These are phyloP conservation scores for Fraxinus latifolia DNA, from an alignment of 305 asterid genomes.

Conservation along the genomic window DNA sequence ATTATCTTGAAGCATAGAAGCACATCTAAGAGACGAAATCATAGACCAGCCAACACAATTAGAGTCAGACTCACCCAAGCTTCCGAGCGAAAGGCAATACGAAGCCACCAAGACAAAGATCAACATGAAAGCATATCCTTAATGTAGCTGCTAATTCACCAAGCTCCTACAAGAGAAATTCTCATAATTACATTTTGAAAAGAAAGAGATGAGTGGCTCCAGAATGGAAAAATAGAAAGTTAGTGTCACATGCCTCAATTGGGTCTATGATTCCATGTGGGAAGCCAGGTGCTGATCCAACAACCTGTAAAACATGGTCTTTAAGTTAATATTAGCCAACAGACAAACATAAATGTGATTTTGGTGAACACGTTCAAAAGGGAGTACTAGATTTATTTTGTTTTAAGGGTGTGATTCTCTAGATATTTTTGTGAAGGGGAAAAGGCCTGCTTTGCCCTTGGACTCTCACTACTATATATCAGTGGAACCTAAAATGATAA, in stretches of 20 bases:
- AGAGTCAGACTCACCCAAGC: conserved; percentile 67
- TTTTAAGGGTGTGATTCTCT: neutral
- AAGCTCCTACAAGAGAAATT: conserved; percentile 61
- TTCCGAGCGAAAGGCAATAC: conserved; percentile 96
- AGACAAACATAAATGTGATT: conserved; percentile 12
- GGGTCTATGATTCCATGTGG: conserved; percentile 99
- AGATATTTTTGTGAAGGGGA: neutral
- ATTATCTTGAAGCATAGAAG: neutral
- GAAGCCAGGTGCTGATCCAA: conserved; percentile 99
- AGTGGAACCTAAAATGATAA: neutral
- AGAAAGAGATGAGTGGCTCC: conserved; percentile 14
- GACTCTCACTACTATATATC: neutral
- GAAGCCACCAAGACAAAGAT: conserved; percentile 98
- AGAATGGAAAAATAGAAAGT: conserved; percentile 22
- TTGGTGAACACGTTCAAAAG: neutral
- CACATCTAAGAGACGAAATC: neutral
- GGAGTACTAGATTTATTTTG: neutral
- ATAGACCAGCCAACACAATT: neutral
- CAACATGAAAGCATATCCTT: conserved; percentile 86
- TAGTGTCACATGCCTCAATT: conserved; percentile 64
- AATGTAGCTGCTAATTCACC: conserved; percentile 70
- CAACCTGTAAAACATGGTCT: conserved; percentile 52
- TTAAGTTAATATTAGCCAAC: conserved; percentile 13
- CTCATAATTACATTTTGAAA: conserved; percentile 22
- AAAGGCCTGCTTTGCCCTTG: neutral